Percentiles rank a stretch among this genome's conserved stretches.
Conservation (phyloP, 2,329 filamentous ascomycete genomes). For the Delphinella strobiligena region DNA sequence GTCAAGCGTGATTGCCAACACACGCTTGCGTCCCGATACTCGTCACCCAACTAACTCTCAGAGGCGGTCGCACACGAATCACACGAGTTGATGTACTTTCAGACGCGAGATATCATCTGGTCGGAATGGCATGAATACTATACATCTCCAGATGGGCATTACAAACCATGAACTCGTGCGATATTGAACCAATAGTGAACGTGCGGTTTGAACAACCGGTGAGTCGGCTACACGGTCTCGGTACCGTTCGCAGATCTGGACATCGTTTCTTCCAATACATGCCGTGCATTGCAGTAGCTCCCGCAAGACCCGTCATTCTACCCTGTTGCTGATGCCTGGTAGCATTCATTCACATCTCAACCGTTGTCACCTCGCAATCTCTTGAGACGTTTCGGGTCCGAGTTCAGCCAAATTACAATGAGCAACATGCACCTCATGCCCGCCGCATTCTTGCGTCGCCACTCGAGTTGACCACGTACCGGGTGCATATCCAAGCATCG, state of each 20-base stretch:
- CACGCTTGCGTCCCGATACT: slow-evolving; percentile 1
- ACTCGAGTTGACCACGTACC: slow-evolving; percentile 2
- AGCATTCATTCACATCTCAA: neutral
- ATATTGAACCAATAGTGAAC: too few relatives aligned
- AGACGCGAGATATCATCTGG: too few relatives aligned
- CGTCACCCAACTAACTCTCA: neutral
- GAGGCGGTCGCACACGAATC: neutral
- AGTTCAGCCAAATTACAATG: too few relatives aligned
- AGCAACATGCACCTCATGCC: slow-evolving; percentile 1
- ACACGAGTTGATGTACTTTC: neutral
- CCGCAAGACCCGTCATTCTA: too few relatives aligned
- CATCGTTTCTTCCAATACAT: neutral
- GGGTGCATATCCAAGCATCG: neutral
- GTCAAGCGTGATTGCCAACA: slow-evolving; percentile 3
- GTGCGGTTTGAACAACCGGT: neutral
- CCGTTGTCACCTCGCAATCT: neutral
- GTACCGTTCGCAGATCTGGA: neutral
- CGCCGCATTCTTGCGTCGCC: neutral
- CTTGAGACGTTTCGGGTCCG: too few relatives aligned
- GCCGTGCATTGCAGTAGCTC: neutral
- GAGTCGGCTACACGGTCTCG: neutral
- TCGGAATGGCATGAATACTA: too few relatives aligned
- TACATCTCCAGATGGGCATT: too few relatives aligned
- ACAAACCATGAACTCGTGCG: too few relatives aligned
- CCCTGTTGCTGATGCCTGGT: too few relatives aligned